Base-by-base conservation (phyloP, 1,284 basidiomycete genomes). In the Macrocybe sp. region DNA sequence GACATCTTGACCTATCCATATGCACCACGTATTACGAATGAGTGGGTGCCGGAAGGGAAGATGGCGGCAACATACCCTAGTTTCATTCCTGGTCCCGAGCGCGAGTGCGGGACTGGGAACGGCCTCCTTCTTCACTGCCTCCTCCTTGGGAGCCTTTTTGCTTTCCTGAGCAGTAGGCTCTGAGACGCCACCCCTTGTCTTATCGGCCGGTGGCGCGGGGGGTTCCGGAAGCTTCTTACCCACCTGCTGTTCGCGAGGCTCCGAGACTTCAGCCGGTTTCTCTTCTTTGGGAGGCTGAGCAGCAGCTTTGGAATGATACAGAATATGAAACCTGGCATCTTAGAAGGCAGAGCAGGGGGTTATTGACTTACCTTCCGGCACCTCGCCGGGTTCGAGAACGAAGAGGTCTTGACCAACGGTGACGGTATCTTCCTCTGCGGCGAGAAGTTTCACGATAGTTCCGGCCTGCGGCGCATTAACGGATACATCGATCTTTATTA, bases 391-490 rank as follows among this genome's bases (percentile, higher is more conserved):
- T 64, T 98, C 95, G 52, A 97, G 82, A 62, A 85, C 81, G 72
- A 97, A 90, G 46, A 99, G 79, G 64, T 98, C 95, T 69, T 97
- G 92, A 33, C 97, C 96, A 40, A 98, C 94, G 12, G 83, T 76
- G 52, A 98, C 96, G 8, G 93, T 97, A 62, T 94, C 89, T 63
- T 99, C 96, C 68, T 98, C 95, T 45, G 80, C 78, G 37, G 89
- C 94, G 40, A 96, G 81, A 30, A 91, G 73, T 67, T 97, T 90
- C 16, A 85, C 79, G 58, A 99, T 94, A 49, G 78, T 95, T 30
- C 96, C 96, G 7, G 92, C 79, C 60, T 82, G 75, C 11, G 96
- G 91, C 8, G 96, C 92, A 65, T 98, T 99, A 52, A 99, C 96
- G 7, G 92, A 89, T 39, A 99, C 92, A 66, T 99, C 96, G 60